Percentiles rank a stretch among this genome's conserved stretches.
Conservation (phyloP, 306 rosid species). For the Trichosanthes truncata region DNA sequence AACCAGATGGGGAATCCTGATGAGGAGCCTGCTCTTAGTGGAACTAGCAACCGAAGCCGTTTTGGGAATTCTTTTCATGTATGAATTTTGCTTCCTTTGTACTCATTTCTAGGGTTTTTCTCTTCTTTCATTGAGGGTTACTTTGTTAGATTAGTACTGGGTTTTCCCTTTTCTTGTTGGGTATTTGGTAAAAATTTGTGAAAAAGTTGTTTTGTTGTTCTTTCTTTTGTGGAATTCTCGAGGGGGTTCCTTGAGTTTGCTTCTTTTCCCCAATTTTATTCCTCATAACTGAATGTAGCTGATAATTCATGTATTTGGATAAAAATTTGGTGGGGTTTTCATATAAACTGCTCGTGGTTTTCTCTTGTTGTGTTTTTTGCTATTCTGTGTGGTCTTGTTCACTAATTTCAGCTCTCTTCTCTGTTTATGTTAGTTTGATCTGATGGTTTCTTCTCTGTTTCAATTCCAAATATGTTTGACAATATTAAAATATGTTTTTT, state of each 20-base stretch:
- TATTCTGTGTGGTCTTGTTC: neutral
- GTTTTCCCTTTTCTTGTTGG: neutral
- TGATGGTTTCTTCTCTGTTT: neutral
- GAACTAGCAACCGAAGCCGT: conserved; percentile 24
- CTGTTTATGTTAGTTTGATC: neutral
- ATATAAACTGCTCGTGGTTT: neutral
- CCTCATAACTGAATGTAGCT: neutral
- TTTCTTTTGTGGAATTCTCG: neutral
- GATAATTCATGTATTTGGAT: neutral
- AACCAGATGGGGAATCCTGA: conserved; percentile 39
- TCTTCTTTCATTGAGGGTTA: neutral
- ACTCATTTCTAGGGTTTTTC: conserved; percentile 2
- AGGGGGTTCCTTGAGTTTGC: neutral
- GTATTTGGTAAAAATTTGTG: neutral
- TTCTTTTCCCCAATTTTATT: neutral
- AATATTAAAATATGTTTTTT: conserved; percentile 1
- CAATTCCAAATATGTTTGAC: neutral
- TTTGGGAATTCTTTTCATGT: conserved; percentile 53
- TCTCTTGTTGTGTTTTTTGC: neutral
- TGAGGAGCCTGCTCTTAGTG: conserved; percentile 20
- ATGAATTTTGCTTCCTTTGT: conserved; percentile 7
- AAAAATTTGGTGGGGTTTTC: neutral
- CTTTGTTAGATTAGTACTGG: neutral
- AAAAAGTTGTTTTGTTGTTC: neutral
- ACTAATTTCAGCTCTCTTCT: neutral